These are phyloP conservation scores for Fagus crenata DNA, from an alignment of 306 rosid genomes.

Conservation along the genomic window DNA sequence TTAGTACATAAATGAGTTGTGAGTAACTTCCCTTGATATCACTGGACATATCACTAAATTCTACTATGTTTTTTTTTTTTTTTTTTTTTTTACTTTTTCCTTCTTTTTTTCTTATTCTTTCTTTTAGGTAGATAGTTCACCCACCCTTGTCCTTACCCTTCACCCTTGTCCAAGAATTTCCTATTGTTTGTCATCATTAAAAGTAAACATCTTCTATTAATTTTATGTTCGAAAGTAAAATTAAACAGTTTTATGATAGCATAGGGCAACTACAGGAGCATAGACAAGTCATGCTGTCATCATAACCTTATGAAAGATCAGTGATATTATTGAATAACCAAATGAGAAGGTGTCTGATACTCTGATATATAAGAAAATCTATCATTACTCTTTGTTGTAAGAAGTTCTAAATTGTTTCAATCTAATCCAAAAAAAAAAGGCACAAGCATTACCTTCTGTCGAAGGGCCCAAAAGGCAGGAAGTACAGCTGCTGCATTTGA, in stretches of 20 bases:
- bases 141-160: background rate
- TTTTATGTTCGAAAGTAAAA: background rate
- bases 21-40: background rate
- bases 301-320: background rate
- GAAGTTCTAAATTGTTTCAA: constrained; percentile 13
- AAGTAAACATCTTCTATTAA: background rate
- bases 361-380: background rate
- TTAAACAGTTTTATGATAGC: background rate
- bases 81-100: too few relatives aligned
- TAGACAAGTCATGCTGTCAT: background rate
- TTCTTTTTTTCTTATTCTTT: too few relatives aligned
- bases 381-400: background rate
- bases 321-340: background rate
- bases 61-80: background rate
- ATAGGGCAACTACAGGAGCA: background rate
- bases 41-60: background rate
- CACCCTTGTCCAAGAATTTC: background rate
- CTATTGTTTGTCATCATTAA: constrained; percentile 1
- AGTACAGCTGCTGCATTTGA: constrained; percentile 86
- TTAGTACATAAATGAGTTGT: background rate
- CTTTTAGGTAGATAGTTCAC: background rate
- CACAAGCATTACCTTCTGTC: constrained; percentile 60
- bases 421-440: constrained; percentile 6
- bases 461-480: constrained; percentile 93
- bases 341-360: background rate